Percentiles rank a stretch among this genome's conserved stretches.
These are phyloP conservation scores for Suillus fuscotomentosus DNA, from an alignment of 768 basidiomycete genomes.

Conservation along the genomic window DNA sequence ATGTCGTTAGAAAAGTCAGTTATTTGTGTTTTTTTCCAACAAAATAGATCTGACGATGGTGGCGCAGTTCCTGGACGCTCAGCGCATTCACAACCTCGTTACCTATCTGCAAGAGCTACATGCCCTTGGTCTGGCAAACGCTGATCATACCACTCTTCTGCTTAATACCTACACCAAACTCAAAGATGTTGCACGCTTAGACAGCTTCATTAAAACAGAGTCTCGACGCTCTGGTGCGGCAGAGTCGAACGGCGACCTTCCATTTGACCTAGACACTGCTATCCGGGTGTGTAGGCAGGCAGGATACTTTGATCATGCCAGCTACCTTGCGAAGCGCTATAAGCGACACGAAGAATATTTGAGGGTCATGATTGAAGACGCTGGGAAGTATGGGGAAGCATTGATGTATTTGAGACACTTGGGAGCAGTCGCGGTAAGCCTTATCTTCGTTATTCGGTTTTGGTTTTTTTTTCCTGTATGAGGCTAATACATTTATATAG, in stretches of 20 bases:
- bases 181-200: constrained; percentile 84
- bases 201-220: constrained; percentile 91
- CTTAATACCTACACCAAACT: constrained; percentile 98
- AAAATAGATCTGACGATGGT: constrained; percentile 7
- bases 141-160: constrained; percentile 94
- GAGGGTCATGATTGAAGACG: constrained; percentile 92
- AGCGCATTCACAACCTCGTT: constrained; percentile 92
- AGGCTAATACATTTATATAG: constrained; percentile 35
- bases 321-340: constrained; percentile 90
- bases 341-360: constrained; percentile 91
- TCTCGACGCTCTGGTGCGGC: constrained; percentile 42
- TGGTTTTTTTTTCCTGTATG: not conserved
- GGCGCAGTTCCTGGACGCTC: constrained; percentile 89
- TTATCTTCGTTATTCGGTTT: constrained; percentile 2
- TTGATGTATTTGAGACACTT: constrained; percentile 76
- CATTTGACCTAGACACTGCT: constrained; percentile 96
- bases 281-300: constrained; percentile 97
- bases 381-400: constrained; percentile 70
- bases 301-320: constrained; percentile 93
- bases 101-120: constrained; percentile 97
- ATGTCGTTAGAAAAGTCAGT: constrained; percentile 91
- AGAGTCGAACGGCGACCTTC: constrained; percentile 61
- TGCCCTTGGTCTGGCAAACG: constrained; percentile 83
- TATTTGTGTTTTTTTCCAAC: not conserved
- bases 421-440: constrained; percentile 74